Base-by-base conservation (phyloP, 345 rosid genomes). In the Gossypium bickii region DNA sequence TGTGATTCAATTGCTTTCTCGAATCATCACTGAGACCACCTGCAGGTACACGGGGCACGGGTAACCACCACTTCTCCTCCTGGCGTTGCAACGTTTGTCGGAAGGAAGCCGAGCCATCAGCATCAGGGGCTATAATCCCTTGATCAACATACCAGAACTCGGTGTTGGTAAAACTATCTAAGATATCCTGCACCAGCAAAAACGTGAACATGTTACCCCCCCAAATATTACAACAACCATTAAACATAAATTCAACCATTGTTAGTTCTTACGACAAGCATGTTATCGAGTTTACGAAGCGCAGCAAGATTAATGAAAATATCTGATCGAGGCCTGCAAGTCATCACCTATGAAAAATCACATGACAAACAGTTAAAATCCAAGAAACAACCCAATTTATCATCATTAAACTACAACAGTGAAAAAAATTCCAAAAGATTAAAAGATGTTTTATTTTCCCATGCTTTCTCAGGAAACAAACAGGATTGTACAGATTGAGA, bases 21-120 rank as follows among this genome's bases (percentile, higher is more conserved):
- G 97, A 89, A 74, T 80, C 79, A 77, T 93, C 93, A n/a, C 82
- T 77, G 5, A 96, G 92, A 68, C 99, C 99, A 38, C 85, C 83
- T 2, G 92, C 71, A 76, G 94, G 93, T 51, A 96, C 89, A 27
- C 95, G 97, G 29, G 99, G 99, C 27, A 93, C 97, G 8, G 99
- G 99, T 6, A 96, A 82, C 99, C 99, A 96, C 99, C 99, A 96
- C 81, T 96, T 96, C 80, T 96, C 99, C 65, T 93, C 97, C 76
- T 93, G 98, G 13, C 97, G 90, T 73, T 88, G 98, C 77, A 93
- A 66, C 56, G 86, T 80, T 79, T 82, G 87, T 15, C 94, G 88
- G 72, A 92, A 93, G 74, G 98, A 92, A 76, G 97, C 80, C 49
- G 97, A 93, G 1, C 93, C 98, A 75, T 93, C 98, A 11, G 85